Percentiles rank a stretch among this genome's conserved stretches.
Evolutionary conservation across 495 filamentous ascomycete species (phyloP).

Genomic region (Tetracladium setigerum): DNA sequence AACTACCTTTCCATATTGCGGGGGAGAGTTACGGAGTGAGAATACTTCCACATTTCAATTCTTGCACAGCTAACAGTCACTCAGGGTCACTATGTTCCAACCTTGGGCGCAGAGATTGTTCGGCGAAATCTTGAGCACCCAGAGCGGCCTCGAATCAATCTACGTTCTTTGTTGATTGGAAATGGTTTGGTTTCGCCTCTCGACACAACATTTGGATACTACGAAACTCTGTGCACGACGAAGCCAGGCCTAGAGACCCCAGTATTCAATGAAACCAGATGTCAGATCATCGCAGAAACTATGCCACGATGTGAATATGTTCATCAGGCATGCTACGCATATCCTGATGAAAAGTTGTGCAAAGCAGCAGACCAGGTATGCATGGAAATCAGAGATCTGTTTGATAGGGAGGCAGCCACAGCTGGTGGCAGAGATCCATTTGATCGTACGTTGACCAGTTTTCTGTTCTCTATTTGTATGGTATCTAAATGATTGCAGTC

Average conservation of each 20-base stretch:
- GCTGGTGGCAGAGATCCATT: conserved; percentile 34
- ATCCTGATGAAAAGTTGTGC: conserved; percentile 28
- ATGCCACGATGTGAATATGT: conserved; percentile 36
- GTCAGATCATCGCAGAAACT: conserved; percentile 34
- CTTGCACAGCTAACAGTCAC: too few relatives aligned
- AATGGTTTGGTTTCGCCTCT: conserved; percentile 32
- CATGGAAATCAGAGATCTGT: too few relatives aligned
- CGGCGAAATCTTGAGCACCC: conserved; percentile 1
- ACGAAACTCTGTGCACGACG: conserved; percentile 37
- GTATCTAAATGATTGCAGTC: conserved; percentile 16
- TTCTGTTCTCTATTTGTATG: neutral
- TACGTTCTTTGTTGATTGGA: conserved; percentile 32
- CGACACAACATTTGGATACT: conserved; percentile 31
- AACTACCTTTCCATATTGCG: conserved; percentile 26
- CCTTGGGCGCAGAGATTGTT: conserved; percentile 8
- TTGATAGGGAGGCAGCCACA: too few relatives aligned
- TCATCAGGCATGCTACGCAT: conserved; percentile 19
- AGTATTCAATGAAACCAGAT: conserved; percentile 35
- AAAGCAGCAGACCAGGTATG: conserved; percentile 23
- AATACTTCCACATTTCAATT: too few relatives aligned
- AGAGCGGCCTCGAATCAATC: conserved; percentile 18
- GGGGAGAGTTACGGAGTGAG: conserved; percentile 31
- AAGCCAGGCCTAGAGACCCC: conserved; percentile 32
- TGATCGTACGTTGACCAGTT: conserved; percentile 27
- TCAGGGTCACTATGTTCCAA: too few relatives aligned